Evolutionary conservation across 2,329 filamentous ascomycete genomes (phyloP).

Genomic region (Fonsecaea pedrosoi): DNA sequence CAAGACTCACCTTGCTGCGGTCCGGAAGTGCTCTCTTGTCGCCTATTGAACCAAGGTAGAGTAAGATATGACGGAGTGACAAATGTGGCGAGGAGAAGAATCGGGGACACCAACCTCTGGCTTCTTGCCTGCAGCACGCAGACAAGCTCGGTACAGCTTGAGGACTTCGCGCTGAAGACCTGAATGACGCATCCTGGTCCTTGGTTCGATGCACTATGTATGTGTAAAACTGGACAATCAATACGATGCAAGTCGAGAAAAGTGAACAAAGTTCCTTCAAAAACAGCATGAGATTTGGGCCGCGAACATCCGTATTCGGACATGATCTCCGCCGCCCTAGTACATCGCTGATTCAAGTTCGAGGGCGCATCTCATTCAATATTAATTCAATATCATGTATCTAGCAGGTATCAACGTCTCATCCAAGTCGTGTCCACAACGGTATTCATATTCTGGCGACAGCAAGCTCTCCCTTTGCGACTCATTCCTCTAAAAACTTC

Average conservation of each 20-base stretch:
- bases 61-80: constrained; percentile 5
- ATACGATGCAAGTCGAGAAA: neutral
- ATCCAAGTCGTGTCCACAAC: neutral
- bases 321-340: neutral
- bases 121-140: constrained; percentile 82
- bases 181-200: constrained; percentile 65
- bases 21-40: constrained; percentile 47
- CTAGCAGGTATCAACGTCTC: neutral
- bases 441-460: neutral
- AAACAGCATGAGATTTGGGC: neutral
- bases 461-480: too few relatives aligned
- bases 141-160: constrained; percentile 81
- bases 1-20: constrained; percentile 49
- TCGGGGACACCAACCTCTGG: constrained; percentile 63
- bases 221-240: neutral
- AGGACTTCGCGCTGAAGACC: constrained; percentile 92
- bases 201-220: neutral
- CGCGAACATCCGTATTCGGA: neutral
- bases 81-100: neutral
- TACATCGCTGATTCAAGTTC: neutral
- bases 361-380: neutral
- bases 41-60: constrained; percentile 17
- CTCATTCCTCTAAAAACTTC: constrained; percentile 19
- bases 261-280: neutral
- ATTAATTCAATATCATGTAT: neutral